Base-by-base conservation (phyloP, 805 yeast species). In the Kuraishia floccosa region DNA sequence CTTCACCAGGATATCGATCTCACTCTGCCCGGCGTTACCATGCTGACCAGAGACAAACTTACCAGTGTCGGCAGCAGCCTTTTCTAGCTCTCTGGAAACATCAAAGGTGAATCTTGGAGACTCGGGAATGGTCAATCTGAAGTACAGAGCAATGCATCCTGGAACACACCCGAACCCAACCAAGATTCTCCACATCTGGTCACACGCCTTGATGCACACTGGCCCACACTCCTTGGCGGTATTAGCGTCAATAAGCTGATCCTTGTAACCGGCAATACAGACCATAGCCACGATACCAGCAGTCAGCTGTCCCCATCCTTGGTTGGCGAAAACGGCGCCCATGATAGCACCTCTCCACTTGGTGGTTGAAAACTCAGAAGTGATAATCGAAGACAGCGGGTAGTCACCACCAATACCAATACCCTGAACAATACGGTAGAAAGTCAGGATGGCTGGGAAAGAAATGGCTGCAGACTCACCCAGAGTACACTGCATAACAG, bases 351-450 rank as follows among this genome's bases (percentile, higher is more conserved):
- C 91, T 71, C 91, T 77, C 85, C 87, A 80, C 57, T 76, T 80
- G 41, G 89, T 81, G 37, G 89, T 78, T 25, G 89, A 70, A 48
- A 80, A 81, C 61, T 81, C 91, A 31, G 89, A 72, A 10, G 87
- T 74, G 41, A 81, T 80, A 50, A 81, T 77, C n/a, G 89, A 78
- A 8, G 89, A 80, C 46, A 81, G 65, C 41, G 91, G 93, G 55
- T 81, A 81, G 60, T 81, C 93, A 63, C 89, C 93, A 62, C 93
- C 93, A 46, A 81, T 81, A 70, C 91, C 93, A 46, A 82, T 73
- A 62, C 93, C 93, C 81, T 75, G 76, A 38, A 81, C 47, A 38
- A 81, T 71, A 69, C 93, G 76, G 59, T 74, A 72, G 46, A 75
- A 72, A 9, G 72, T 55, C 41, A 81, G 62, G 30, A 79, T 65